These are phyloP conservation scores for Cajanus cajan DNA, from an alignment of 306 rosid species.

Conservation along the genomic window DNA sequence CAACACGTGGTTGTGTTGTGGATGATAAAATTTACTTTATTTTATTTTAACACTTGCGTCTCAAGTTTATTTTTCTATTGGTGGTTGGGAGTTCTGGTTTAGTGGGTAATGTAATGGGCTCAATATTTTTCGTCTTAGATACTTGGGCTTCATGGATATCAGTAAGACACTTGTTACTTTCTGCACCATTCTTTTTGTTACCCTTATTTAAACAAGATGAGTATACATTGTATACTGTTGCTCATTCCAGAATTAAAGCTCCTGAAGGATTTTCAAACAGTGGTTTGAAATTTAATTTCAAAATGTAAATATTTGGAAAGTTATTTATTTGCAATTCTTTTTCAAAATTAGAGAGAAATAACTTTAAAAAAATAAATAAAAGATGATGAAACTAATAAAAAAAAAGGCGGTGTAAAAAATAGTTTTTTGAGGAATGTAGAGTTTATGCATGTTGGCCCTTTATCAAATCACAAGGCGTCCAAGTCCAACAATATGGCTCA, in stretches of 20 bases:
- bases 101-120: too few relatives aligned
- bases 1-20: neutral
- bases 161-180: neutral
- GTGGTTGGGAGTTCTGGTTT: too few relatives aligned
- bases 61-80: too few relatives aligned
- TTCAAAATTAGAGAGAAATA: neutral
- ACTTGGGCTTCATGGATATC: neutral
- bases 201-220: neutral
- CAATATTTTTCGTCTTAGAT: neutral
- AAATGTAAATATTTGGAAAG: neutral
- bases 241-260: neutral
- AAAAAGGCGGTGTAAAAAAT: neutral
- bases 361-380: neutral
- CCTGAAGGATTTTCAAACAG: neutral
- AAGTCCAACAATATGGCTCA: neutral
- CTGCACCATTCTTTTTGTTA: neutral
- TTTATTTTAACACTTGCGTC: neutral
- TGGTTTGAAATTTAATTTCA: neutral
- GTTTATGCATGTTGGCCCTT: too few relatives aligned
- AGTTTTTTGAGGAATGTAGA: too few relatives aligned
- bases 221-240: too few relatives aligned
- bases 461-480: neutral
- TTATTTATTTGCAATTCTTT: neutral
- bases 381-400: neutral
- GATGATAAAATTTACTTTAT: too few relatives aligned